Conservation (phyloP, 805 yeast species). For the Scheffersomyces spartinae region DNA sequence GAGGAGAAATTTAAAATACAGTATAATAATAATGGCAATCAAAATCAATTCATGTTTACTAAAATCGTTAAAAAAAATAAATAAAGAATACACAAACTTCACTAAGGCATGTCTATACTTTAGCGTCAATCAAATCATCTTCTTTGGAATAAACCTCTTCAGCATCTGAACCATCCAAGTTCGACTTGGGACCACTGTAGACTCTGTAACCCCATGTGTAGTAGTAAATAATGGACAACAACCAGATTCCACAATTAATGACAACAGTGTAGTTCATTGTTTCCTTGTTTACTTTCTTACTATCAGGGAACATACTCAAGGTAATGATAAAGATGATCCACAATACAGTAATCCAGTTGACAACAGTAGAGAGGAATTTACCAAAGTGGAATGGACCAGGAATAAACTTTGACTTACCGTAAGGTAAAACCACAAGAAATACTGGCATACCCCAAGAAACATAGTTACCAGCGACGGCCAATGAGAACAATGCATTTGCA, state of each 20-base stretch:
- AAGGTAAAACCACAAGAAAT: slow-evolving; percentile 30
- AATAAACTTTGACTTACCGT: slow-evolving; percentile 31
- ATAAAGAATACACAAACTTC: no score
- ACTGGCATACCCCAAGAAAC: slow-evolving; percentile 32
- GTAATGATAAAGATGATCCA: slow-evolving; percentile 17
- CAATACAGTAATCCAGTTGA: slow-evolving; percentile 19
- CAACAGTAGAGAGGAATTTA: slow-evolving; percentile 13
- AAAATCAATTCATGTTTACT: no score
- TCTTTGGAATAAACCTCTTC: no score
- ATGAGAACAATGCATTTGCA: slow-evolving; percentile 32
- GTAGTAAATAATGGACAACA: slow-evolving; percentile 41
- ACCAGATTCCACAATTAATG: slow-evolving; percentile 27
- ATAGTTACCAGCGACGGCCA: slow-evolving; percentile 31
- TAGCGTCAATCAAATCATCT: no score
- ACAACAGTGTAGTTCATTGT: slow-evolving; percentile 25
- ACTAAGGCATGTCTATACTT: no score
- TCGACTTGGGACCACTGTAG: slow-evolving; percentile 42
- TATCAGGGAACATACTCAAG: slow-evolving; percentile 29
- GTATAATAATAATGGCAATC: no score
- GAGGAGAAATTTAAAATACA: no score
- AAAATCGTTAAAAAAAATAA: no score
- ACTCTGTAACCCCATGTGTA: slow-evolving; percentile 38
- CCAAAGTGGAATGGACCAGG: slow-evolving; percentile 37
- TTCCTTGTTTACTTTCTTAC: slow-evolving; percentile 13
- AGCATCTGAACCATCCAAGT: no score